Conservation (phyloP, 2,329 filamentous ascomycete species). For the Lanzia echinophila region DNA sequence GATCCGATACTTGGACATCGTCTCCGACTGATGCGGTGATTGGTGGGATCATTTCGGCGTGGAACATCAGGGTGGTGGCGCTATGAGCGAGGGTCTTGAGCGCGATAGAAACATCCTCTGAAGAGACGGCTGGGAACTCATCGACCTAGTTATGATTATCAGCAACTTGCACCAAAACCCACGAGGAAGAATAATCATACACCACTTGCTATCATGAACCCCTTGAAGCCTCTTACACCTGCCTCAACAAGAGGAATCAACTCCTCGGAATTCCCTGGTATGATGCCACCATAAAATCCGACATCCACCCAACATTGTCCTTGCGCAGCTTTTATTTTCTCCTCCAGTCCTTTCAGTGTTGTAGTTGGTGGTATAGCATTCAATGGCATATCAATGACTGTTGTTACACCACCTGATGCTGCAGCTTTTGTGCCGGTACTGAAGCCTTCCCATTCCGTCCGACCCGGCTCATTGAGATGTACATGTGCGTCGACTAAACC, state of each 20-base stretch:
- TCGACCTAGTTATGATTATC: slow-evolving; percentile 56
- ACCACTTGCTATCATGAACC: slow-evolving; percentile 93
- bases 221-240: slow-evolving; percentile 93
- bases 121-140: slow-evolving; percentile 88
- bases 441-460: slow-evolving; percentile 98
- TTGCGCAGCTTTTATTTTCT: slow-evolving; percentile 76
- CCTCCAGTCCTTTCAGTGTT: slow-evolving; percentile 71
- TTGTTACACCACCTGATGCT: slow-evolving; percentile 92
- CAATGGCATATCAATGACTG: slow-evolving; percentile 93
- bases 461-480: slow-evolving; percentile 92
- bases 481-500: slow-evolving; percentile 96
- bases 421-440: slow-evolving; percentile 89
- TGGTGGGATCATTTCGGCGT: slow-evolving; percentile 96
- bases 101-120: slow-evolving; percentile 69
- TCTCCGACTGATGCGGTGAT: slow-evolving; percentile 74
- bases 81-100: slow-evolving; percentile 75
- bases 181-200: slow-evolving; percentile 45
- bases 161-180: neutral
- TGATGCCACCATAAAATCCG: slow-evolving; percentile 93
- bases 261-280: slow-evolving; percentile 80
- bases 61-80: slow-evolving; percentile 94
- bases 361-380: slow-evolving; percentile 97
- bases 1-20: slow-evolving; percentile 60
- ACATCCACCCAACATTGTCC: slow-evolving; percentile 97
- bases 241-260: slow-evolving; percentile 73